Evolutionary conservation across 768 basidiomycete species (phyloP).

Genomic region (Serendipita vermifera): DNA sequence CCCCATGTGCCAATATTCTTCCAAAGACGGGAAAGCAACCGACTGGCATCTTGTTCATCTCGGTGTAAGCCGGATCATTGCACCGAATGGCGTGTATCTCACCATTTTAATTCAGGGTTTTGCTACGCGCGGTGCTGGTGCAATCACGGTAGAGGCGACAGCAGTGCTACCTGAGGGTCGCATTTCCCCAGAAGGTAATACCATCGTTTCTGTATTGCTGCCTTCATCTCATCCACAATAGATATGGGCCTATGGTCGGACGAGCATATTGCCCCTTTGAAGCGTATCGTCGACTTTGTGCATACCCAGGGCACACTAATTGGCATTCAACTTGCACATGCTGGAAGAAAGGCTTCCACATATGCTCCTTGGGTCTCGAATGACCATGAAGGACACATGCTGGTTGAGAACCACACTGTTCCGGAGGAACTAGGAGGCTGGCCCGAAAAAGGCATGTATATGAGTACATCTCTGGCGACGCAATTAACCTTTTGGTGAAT

Average conservation of each 20-base stretch:
- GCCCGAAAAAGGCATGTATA: constrained; percentile 51
- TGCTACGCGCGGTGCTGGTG: constrained; percentile 58
- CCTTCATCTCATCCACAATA: not conserved
- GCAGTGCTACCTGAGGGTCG: constrained; percentile 61
- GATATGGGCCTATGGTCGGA: constrained; percentile 59
- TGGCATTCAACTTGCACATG: constrained; percentile 71
- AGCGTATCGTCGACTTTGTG: constrained; percentile 58
- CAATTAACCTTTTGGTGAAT: not conserved
- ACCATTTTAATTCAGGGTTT: constrained; percentile 30
- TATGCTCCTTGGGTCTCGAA: constrained; percentile 52
- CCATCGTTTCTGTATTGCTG: not conserved
- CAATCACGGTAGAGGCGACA: constrained; percentile 63
- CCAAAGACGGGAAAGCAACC: constrained; percentile 59
- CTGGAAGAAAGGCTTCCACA: constrained; percentile 57
- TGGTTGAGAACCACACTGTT: constrained; percentile 26
- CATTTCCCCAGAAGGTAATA: constrained; percentile 59
- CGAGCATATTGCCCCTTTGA: constrained; percentile 55
- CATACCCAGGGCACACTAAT: constrained; percentile 58
- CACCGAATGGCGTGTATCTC: not conserved
- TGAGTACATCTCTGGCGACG: constrained; percentile 10
- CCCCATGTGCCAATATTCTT: constrained; percentile 77
- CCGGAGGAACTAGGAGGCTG: constrained; percentile 49
- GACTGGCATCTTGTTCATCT: constrained; percentile 78
- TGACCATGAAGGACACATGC: constrained; percentile 13
- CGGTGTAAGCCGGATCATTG: constrained; percentile 30